Percentiles rank a stretch among this genome's conserved stretches.
Conservation (phyloP, 2,329 filamentous ascomycete genomes). For the Acarospora socialis region DNA sequence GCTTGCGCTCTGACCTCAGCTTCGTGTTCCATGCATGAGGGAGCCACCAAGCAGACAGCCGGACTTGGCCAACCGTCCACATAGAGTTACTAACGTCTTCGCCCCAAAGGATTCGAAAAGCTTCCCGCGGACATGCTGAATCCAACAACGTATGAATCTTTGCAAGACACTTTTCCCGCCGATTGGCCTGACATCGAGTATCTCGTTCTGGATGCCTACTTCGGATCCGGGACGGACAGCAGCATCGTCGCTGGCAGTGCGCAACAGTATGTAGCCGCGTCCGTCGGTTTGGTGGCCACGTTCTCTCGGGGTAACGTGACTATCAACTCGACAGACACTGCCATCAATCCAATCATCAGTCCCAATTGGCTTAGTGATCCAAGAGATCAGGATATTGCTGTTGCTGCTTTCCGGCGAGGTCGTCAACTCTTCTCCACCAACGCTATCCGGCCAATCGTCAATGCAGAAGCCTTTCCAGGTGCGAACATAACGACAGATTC, state of each 20-base stretch:
- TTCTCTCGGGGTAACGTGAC: conserved; percentile 32
- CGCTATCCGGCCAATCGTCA: not conserved
- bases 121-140: too few species aligned
- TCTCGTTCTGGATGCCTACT: not conserved
- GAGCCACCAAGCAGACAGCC: too few species aligned
- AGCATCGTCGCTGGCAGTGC: conserved; percentile 19
- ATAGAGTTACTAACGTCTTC: too few species aligned
- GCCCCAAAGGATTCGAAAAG: too few species aligned
- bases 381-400: conserved; percentile 26
- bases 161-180: conserved; percentile 17
- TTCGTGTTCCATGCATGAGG: too few species aligned
- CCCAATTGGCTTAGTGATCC: conserved; percentile 33
- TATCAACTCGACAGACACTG: conserved; percentile 23
- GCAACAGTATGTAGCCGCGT: too few species aligned
- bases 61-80: too few species aligned
- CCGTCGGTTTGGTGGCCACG: conserved; percentile 23
- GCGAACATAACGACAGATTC: not conserved
- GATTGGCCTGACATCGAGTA: conserved; percentile 25
- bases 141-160: too few species aligned
- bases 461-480: conserved; percentile 2
- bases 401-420: conserved; percentile 4
- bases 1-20: too few species aligned
- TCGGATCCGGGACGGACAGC: conserved; percentile 10
- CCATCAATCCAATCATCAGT: conserved; percentile 29
- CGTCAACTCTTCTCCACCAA: conserved; percentile 1